Base-by-base conservation (phyloP, 495 filamentous ascomycete genomes). In the Peziza echinospora region DNA sequence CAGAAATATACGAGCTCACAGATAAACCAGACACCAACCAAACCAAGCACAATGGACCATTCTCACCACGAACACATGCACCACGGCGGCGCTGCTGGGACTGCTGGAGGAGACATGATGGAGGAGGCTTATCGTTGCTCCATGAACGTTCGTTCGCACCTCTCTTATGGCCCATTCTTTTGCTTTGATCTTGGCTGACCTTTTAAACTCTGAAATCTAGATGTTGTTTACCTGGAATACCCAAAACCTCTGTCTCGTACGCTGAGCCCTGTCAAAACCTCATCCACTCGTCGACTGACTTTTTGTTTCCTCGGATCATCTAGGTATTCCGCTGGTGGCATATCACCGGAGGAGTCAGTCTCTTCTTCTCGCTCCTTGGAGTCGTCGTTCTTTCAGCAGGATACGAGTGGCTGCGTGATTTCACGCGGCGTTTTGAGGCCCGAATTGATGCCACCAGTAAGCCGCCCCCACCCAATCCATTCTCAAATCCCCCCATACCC, bases 221-320 rank as follows among this genome's bases (percentile, higher is more conserved):
- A 43, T 43, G 87, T 73, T 94, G 26, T 97, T 97, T 64, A 97
- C 84, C 45, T 96, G 89, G 91, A 71, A 80, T 54, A 85, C 84
- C 16, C 68, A 73, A 41, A 75, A 94, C 63, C 80, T 97, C 49
- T 97, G 89, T 71, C 86, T 97, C 58, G 70, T n/a, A n/a, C n/a
- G n/a, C n/a, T n/a, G n/a, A n/a, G n/a, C n/a, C n/a, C n/a, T n/a
- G 96, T 22, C 9, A 1, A 21, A 16, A 7, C 23, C 43, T 19
- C 21, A n/a, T 26, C 26, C 21, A 3, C 9, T 13, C 7, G 24
- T 19, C 3, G 23, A 28, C 19, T 13, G 1, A 10, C 24, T 11
- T n/a, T n/a, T 11, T 6, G 30, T 16, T 46, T 49, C 44, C 43
- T 24, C 19, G 44, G n/a, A 2, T 23, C 16, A 39, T n/a, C n/a